Conservation (phyloP, 176 grass and related monocot genomes). For the Avena insularis region DNA sequence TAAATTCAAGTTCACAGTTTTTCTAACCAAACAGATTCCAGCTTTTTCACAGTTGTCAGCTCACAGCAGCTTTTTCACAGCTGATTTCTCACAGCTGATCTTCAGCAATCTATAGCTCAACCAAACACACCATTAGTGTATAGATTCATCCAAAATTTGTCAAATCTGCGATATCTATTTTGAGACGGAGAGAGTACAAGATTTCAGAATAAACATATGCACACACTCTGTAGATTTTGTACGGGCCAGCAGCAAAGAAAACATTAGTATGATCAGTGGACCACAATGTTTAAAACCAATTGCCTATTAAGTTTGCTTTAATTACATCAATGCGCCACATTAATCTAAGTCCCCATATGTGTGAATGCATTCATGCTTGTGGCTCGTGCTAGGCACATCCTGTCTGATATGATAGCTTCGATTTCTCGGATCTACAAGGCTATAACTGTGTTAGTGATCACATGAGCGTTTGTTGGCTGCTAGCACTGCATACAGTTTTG, state of each 20-base stretch:
- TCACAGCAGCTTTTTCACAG: no score
- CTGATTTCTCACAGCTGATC: no score
- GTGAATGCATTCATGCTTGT: not conserved
- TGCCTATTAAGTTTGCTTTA: not conserved
- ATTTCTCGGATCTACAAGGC: constrained; percentile 22
- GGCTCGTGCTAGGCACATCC: not conserved
- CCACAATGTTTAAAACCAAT: not conserved
- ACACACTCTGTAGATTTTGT: not conserved
- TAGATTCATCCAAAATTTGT: no score
- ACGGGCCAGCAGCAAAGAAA: not conserved
- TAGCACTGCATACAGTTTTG: not conserved
- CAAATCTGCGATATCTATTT: no score
- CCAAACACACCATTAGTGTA: no score
- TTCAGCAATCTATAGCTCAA: no score
- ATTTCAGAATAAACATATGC: not conserved
- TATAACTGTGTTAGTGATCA: not conserved
- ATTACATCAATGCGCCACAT: not conserved
- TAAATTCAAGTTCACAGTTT: no score
- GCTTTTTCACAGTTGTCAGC: no score
- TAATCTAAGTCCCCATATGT: constrained; percentile 9
- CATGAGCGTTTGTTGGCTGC: not conserved
- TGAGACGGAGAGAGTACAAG: no score
- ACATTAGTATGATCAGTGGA: constrained; percentile 23
- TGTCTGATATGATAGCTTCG: not conserved
- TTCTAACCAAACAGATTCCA: no score